A percentile compares a stretch with the other conserved stretches of the same genome.
phyloP scores from a whole-genome alignment of 495 filamentous ascomycete species.

The Trichoderma reesei region DNA sequence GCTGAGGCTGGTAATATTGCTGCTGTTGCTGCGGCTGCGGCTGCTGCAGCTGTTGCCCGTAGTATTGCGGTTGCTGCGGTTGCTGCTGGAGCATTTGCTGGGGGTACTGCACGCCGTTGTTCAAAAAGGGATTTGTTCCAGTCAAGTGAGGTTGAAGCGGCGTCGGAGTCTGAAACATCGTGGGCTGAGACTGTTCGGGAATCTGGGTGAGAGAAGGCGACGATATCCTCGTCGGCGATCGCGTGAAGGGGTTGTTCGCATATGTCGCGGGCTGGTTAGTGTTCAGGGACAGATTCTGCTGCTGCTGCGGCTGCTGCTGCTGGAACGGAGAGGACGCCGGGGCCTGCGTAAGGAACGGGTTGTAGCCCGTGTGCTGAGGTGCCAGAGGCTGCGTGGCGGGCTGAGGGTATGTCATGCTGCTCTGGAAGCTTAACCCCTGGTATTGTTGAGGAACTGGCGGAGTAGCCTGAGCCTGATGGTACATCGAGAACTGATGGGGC shows the following conservation, averaged over 20 bases:
- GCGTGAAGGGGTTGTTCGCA: constrained; percentile 35
- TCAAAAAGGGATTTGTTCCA: constrained; percentile 10
- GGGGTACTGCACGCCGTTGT: constrained; percentile 12
- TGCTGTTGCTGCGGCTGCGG: constrained; percentile 27
- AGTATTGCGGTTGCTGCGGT: background rate
- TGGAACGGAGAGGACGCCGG: constrained; percentile 14
- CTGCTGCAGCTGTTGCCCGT: constrained; percentile 22
- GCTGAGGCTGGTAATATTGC: constrained; percentile 30
- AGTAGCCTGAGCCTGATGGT: constrained; percentile 48
- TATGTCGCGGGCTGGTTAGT: constrained; percentile 24
- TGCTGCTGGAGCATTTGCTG: constrained; percentile 21
- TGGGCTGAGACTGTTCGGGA: constrained; percentile 42
- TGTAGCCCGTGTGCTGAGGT: constrained; percentile 39
- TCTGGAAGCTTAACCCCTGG: constrained; percentile 31
- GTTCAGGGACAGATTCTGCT: constrained; percentile 30
- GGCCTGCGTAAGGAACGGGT: constrained; percentile 53
- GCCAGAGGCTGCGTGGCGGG: constrained; percentile 16
- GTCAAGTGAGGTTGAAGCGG: constrained; percentile 21
- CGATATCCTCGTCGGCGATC: constrained; percentile 35
- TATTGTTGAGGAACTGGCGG: constrained; percentile 46
- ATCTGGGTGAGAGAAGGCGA: constrained; percentile 37
- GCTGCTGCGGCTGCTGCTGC: constrained; percentile 24
- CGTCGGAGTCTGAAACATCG: constrained; percentile 21
- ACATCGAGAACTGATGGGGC: constrained; percentile 34
- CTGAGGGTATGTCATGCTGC: constrained; percentile 38